Conservation (phyloP, 805 yeast species). For the Yarrowia hollandica region DNA sequence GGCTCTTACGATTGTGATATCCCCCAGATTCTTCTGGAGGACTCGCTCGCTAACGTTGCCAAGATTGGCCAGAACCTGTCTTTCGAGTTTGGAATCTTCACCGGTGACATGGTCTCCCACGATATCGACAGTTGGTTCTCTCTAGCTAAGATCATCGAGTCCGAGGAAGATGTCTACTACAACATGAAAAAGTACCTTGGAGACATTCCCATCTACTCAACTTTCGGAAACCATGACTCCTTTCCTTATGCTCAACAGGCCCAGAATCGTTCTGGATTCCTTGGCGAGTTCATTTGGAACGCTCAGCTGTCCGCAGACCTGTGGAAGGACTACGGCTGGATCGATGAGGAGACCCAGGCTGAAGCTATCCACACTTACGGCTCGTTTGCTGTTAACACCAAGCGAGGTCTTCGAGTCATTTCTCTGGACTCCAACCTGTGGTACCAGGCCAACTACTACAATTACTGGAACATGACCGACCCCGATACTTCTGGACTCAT, state of each 20-base stretch:
- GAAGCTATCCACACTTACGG: conserved; percentile 49
- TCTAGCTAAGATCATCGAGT: conserved; percentile 50
- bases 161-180: conserved; percentile 53
- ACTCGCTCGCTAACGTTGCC: conserved; percentile 51
- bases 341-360: conserved; percentile 38
- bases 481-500: conserved; percentile 66
- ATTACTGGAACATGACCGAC: conserved; percentile 50
- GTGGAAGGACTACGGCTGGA: conserved; percentile 53
- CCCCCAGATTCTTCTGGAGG: conserved; percentile 61
- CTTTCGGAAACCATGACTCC: conserved; percentile 70
- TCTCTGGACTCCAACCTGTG: conserved; percentile 67
- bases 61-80: conserved; percentile 43
- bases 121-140: conserved; percentile 49
- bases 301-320: conserved; percentile 50
- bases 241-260: conserved; percentile 73
- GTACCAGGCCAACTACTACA: conserved; percentile 62
- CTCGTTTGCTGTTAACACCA: conserved; percentile 59
- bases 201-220: conserved; percentile 59
- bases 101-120: conserved; percentile 76
- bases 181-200: conserved; percentile 55
- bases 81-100: conserved; percentile 64
- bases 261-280: conserved; percentile 50
- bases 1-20: conserved; percentile 70
- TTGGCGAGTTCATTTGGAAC: conserved; percentile 49
- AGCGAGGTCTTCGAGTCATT: conserved; percentile 58